Conservation (phyloP, 2,329 filamentous ascomycete species). For the Ilyonectria sp. region DNA sequence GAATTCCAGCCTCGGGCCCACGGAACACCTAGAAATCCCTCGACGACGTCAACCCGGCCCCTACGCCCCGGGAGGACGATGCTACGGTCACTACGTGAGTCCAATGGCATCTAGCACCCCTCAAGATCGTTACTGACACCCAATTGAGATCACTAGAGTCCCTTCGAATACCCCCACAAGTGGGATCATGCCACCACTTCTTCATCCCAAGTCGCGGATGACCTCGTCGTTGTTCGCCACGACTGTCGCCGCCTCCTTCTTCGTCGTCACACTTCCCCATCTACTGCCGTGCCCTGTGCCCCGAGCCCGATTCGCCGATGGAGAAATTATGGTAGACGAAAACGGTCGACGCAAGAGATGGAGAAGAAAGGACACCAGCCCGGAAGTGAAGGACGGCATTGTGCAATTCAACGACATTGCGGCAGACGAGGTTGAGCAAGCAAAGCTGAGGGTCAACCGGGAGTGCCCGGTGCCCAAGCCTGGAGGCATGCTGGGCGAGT, state of each 20-base stretch:
- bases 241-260: conserved; percentile 90
- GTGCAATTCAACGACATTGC: conserved; percentile 62
- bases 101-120: conserved; percentile 39
- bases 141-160: conserved; percentile 49
- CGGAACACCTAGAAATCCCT: conserved; percentile 47
- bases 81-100: conserved; percentile 45
- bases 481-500: conserved; percentile 80
- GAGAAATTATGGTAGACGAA: conserved; percentile 64
- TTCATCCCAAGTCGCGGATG: conserved; percentile 93
- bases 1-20: conserved; percentile 36
- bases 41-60: conserved; percentile 44
- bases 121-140: conserved; percentile 37
- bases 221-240: conserved; percentile 95
- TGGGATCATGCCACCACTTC: conserved; percentile 82
- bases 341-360: conserved; percentile 62
- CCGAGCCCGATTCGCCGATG: conserved; percentile 81
- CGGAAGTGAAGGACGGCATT: conserved; percentile 62
- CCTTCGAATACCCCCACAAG: conserved; percentile 30
- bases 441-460: conserved; percentile 66
- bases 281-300: conserved; percentile 92
- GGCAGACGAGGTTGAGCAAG: conserved; percentile 53
- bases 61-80: conserved; percentile 44
- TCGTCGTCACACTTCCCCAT: conserved; percentile 93
- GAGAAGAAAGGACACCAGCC: conserved; percentile 55
- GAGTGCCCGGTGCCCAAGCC: conserved; percentile 97